Evolutionary conservation across 2,329 filamentous ascomycete genomes (phyloP).

Genomic region (Colletotrichum noveboracense): DNA sequence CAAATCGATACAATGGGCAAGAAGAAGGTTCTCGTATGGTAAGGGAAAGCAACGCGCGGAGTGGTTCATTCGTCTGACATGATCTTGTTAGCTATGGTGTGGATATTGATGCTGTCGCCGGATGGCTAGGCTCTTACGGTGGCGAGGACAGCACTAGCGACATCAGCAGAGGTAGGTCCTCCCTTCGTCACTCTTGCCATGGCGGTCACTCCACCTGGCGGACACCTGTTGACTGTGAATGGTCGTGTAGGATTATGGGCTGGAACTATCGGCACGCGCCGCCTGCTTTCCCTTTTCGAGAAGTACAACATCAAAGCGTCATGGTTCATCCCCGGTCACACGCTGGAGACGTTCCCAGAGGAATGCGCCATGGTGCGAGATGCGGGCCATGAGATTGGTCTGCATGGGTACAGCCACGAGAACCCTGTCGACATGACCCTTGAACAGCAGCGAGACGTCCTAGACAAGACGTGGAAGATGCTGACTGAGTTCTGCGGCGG

Average conservation of each 20-base stretch:
- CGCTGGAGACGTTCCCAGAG: slow-evolving; percentile 53
- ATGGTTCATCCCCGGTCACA: slow-evolving; percentile 56
- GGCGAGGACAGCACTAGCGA: slow-evolving; percentile 75
- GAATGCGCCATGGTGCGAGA: slow-evolving; percentile 48
- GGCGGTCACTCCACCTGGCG: neutral
- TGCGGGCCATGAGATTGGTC: slow-evolving; percentile 53
- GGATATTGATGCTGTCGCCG: slow-evolving; percentile 76
- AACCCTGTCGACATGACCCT: slow-evolving; percentile 74
- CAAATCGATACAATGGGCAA: slow-evolving; percentile 23
- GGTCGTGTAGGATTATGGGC: slow-evolving; percentile 61
- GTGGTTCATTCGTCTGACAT: neutral
- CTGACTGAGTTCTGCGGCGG: slow-evolving; percentile 71
- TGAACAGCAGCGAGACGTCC: slow-evolving; percentile 78
- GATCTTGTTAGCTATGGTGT: slow-evolving; percentile 61
- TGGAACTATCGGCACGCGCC: slow-evolving; percentile 67
- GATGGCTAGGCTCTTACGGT: slow-evolving; percentile 78
- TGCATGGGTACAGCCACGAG: slow-evolving; percentile 77
- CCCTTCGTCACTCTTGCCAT: neutral
- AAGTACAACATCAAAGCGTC: slow-evolving; percentile 74
- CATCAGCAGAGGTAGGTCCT: slow-evolving; percentile 65
- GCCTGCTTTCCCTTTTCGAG: slow-evolving; percentile 73
- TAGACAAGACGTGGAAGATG: slow-evolving; percentile 75
- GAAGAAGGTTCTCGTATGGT: slow-evolving; percentile 30
- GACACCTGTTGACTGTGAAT: neutral
- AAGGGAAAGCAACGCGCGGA: neutral